Percentiles rank a stretch among this genome's conserved stretches.
These are phyloP conservation scores for Oryza longistaminata DNA, from an alignment of 176 grass and related monocot species.

Conservation along the genomic window DNA sequence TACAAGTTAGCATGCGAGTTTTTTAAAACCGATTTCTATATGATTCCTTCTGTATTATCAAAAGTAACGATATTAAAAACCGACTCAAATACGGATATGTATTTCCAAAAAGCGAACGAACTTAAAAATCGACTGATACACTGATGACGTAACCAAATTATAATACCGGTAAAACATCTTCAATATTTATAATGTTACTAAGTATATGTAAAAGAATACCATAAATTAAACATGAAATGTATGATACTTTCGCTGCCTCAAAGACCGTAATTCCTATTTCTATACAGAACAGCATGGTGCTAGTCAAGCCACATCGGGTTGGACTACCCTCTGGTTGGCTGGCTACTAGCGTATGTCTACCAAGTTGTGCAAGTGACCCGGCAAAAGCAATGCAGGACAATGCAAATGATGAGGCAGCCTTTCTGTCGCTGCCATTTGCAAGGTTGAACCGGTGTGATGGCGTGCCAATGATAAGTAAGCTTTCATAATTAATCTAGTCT, in stretches of 20 bases:
- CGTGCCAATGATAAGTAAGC: conserved; percentile 32
- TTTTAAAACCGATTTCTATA: too few species aligned
- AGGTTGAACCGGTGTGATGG: conserved; percentile 18
- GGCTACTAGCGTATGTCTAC: not conserved
- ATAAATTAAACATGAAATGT: not conserved
- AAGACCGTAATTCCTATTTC: not conserved
- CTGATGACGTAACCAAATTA: too few species aligned
- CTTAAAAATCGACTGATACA: too few species aligned
- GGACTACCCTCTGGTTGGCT: too few species aligned
- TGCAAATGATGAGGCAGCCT: conserved; percentile 39
- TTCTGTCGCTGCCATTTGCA: conserved; percentile 17
- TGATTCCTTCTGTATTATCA: too few species aligned
- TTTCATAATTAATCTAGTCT: not conserved
- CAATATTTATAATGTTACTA: too few species aligned
- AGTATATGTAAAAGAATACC: too few species aligned
- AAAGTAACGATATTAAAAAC: too few species aligned
- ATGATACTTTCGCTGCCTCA: not conserved
- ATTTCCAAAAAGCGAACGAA: too few species aligned
- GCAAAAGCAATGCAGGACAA: conserved; percentile 10
- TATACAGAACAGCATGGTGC: not conserved
- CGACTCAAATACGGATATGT: too few species aligned
- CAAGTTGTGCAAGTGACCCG: not conserved
- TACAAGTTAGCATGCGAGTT: too few species aligned
- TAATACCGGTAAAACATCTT: too few species aligned
- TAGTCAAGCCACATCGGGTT: not conserved